These are phyloP conservation scores for Chlamydomonas reinhardtii DNA, from an alignment of 163 green algal species.

Conservation along the genomic window DNA sequence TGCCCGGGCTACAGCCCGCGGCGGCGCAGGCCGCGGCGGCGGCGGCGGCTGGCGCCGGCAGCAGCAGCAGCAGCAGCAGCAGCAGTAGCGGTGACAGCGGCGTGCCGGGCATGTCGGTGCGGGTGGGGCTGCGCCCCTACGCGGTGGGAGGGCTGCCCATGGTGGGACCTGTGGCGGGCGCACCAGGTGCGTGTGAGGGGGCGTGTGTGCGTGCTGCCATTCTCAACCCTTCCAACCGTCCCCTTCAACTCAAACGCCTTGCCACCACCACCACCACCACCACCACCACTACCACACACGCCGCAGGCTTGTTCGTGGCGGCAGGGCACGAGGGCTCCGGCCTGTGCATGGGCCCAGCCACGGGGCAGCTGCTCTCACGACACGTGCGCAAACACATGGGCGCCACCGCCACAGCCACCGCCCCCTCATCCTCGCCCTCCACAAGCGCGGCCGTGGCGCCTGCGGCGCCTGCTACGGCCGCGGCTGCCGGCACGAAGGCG, in stretches of 20 bases:
- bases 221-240: too few relatives aligned
- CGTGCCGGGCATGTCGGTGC: constrained; percentile 33
- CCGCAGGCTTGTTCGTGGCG: constrained; percentile 74
- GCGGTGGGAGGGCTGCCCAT: constrained; percentile 67
- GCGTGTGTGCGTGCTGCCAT: too few relatives aligned
- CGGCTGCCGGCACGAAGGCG: background rate
- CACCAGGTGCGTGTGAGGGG: constrained; percentile 41
- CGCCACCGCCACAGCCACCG: background rate
- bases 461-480: background rate
- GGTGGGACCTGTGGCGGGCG: constrained; percentile 67
- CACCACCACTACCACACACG: background rate
- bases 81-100: background rate
- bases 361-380: constrained; percentile 65
- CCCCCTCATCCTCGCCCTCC: too few relatives aligned
- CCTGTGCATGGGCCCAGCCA: constrained; percentile 78
- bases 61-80: background rate
- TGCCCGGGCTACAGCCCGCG: constrained; percentile 62
- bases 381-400: constrained; percentile 16
- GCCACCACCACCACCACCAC: too few relatives aligned
- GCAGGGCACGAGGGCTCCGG: constrained; percentile 87
- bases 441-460: background rate
- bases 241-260: too few relatives aligned
- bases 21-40: constrained; percentile 1
- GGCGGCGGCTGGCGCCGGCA: background rate
- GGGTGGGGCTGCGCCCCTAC: constrained; percentile 74